These are phyloP conservation scores for Corylus avellana DNA, from an alignment of 306 rosid species.

Conservation along the genomic window DNA sequence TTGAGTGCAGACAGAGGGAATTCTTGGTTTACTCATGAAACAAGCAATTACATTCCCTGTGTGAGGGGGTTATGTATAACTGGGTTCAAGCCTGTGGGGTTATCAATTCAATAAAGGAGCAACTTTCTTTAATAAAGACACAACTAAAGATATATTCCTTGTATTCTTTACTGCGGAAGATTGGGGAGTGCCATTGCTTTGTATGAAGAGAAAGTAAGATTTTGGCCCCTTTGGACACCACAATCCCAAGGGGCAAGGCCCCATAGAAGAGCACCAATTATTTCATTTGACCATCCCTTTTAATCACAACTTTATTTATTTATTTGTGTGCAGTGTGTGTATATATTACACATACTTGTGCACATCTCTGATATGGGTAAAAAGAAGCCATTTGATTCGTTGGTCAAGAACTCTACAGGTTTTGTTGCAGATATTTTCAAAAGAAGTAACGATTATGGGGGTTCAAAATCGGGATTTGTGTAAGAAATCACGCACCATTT, in stretches of 20 bases:
- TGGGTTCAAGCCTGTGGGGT: conserved; percentile 32
- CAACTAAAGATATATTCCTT: conserved; percentile 43
- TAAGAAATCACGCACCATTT: conserved; percentile 24
- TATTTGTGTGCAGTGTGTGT: too few relatives aligned
- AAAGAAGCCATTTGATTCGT: background rate
- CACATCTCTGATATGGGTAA: background rate
- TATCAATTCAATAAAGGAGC: conserved; percentile 35
- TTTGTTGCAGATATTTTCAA: conserved; percentile 35
- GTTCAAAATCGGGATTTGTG: conserved; percentile 47
- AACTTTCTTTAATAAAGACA: conserved; percentile 67
- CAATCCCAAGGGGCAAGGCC: conserved; percentile 35
- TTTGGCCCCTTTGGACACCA: conserved; percentile 39
- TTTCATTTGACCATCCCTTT: conserved; percentile 31
- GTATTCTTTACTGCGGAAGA: conserved; percentile 31
- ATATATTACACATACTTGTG: background rate
- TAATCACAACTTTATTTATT: too few relatives aligned
- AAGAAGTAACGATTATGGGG: conserved; percentile 23
- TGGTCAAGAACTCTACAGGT: background rate
- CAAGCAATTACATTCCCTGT: conserved; percentile 43
- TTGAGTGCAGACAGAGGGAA: conserved; percentile 60
- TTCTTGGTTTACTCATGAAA: conserved; percentile 34
- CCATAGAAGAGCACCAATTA: conserved; percentile 53
- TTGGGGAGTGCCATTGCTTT: conserved; percentile 47
- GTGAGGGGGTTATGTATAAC: conserved; percentile 40
- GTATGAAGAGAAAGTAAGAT: conserved; percentile 55